Evolutionary conservation across 2,329 filamentous ascomycete species (phyloP), one percentile per base, ranked within the genome.

Genomic region (Huntiella omanensis): DNA sequence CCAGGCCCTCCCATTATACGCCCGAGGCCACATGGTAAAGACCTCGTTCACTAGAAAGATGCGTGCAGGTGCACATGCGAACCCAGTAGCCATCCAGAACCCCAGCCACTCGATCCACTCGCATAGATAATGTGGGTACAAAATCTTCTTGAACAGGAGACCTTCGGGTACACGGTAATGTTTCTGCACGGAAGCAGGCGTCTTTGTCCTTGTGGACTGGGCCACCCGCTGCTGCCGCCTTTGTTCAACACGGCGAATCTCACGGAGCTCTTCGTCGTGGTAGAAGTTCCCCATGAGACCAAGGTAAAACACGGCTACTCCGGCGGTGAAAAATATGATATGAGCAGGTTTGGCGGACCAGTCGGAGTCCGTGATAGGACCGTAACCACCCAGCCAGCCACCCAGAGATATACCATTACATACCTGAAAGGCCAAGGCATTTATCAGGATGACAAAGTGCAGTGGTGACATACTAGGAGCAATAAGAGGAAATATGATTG

Each of bases 61-160:
- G 55, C 86, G 68, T 17, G 85, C 88, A 0, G 91, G 88, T 41
- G 75, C 64, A 57, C 79, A 84, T 4, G 64, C 62, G 63, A 67
- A 72, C 1, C 77, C 77, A 48, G 78, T 72, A 54, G 82, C 72
- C 60, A 94, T 72, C 67, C 80, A 86, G 60, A 86, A 98, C 0
- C 91, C 91, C 3, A 72, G 61, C 91, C 91, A 98, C 68, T 98
- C 91, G 45, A 94, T 60, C 91, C 91, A 98, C 64, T 98, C 91
- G 58, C 80, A 82, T n/a, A 93, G 68, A 60, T 95, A 98, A 60
- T 98, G 91, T 53, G 91, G 86, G 60, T 80, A 94, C 49, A 96
- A 69, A 57, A 94, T 73, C 55, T 77, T 80, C 53, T 71, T 69
- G 63, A 96, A 98, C 43, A 94, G 63, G 1, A 87, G 86, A 43